Base-by-base conservation (phyloP, 2,329 filamentous ascomycete species). In the Lachnellula subtilissima region DNA sequence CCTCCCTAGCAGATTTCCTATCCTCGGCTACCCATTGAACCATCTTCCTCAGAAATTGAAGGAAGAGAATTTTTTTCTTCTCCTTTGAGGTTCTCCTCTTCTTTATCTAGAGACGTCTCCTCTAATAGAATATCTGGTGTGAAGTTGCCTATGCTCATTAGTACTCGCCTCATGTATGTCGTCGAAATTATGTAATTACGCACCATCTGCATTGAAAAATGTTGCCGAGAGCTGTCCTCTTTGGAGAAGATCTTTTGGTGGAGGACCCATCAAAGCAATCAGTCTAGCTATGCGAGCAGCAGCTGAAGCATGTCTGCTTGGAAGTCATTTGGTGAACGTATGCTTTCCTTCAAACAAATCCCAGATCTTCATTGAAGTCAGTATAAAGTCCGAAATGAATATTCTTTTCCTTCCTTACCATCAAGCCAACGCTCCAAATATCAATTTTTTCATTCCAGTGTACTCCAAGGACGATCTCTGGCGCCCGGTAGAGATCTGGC, bases 391-490 rank as follows among this genome's bases (percentile, higher is more conserved):
- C n/a, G 37, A 39, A 14, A 39, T 39, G 4, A 8, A 39, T 14
- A 39, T 7, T n/a, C n/a, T 39, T 39, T 39, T 39, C 37, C n/a
- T 14, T 39, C 35, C 64, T 57, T 56, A 67, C 65, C 59, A 67
- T 54, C 7, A 63, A 53, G 19, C 61, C 64, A 11, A 67, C 25
- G 35, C 56, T 67, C 65, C 64, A 67, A n/a, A 68, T 67, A 55
- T 68, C 65, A 23, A 61, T 59, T 22, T 60, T 58, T 36, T 63
- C 57, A 23, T 58, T 48, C 57, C 64, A 68, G 17, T 56, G 11
- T 32, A 50, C 55, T 32, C 48, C 19, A 2, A 67, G 43, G 6
- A 65, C 57, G 17, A 67, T 55, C 52, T 68, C 63, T 11, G 61
- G 65, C 12, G 63, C 62, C 15, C 65, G 40, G 49, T 67, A 67